phyloP scores from a whole-genome alignment of 805 yeast genomes.

The Allodekkera sacchari region DNA sequence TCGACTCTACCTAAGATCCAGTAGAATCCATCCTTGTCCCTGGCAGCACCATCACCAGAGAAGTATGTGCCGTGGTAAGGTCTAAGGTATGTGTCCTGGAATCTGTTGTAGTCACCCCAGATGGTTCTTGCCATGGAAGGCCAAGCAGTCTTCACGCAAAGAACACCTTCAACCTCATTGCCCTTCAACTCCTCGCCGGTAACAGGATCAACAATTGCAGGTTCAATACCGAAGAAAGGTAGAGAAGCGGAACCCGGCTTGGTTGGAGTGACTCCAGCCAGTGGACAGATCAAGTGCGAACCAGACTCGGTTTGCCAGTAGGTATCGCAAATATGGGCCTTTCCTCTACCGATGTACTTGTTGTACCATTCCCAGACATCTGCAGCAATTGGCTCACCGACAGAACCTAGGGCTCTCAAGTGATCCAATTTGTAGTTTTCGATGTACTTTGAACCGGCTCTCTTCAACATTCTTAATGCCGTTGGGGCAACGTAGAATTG shows the following conservation, averaged over 20 bases:
- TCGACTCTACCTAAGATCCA: constrained; percentile 86
- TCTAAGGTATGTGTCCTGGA: constrained; percentile 70
- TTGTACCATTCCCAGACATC: constrained; percentile 86
- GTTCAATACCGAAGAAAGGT: constrained; percentile 77
- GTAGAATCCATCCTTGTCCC: constrained; percentile 76
- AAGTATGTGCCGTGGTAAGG: constrained; percentile 79
- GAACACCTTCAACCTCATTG: constrained; percentile 72
- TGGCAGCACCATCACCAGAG: constrained; percentile 87
- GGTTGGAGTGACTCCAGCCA: constrained; percentile 71
- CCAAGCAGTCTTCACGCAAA: constrained; percentile 68
- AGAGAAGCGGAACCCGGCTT: constrained; percentile 82
- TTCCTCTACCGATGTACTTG: constrained; percentile 59
- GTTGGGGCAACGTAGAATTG: constrained; percentile 85
- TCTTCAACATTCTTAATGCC: constrained; percentile 66
- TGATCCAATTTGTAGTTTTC: constrained; percentile 54
- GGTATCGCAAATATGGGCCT: constrained; percentile 71
- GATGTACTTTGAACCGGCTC: constrained; percentile 61
- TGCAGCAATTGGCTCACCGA: constrained; percentile 81
- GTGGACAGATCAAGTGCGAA: constrained; percentile 68
- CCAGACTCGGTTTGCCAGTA: constrained; percentile 91
- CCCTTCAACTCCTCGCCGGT: constrained; percentile 62
- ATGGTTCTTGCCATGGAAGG: constrained; percentile 82
- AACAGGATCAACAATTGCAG: constrained; percentile 67
- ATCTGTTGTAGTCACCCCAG: constrained; percentile 68
- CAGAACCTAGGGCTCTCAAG: constrained; percentile 68